A percentile compares a stretch with the other conserved stretches of the same genome.
These are phyloP conservation scores for Apiospora arundinis DNA, from an alignment of 2,329 filamentous ascomycete genomes.

Conservation along the genomic window DNA sequence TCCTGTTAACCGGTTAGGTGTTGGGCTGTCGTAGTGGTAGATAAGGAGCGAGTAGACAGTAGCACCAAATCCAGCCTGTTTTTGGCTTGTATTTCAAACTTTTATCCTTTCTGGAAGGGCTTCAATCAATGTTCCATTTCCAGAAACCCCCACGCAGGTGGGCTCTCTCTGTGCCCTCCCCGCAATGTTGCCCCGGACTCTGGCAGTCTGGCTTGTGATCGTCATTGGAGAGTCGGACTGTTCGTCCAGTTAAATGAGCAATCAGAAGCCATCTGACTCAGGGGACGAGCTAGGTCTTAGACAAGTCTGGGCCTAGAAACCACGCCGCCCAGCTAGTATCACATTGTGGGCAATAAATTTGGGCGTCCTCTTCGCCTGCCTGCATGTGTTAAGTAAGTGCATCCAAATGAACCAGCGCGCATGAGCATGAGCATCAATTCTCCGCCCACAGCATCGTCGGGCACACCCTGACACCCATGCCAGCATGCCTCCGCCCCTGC, in stretches of 20 bases:
- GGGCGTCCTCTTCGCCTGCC: not conserved
- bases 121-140: not conserved
- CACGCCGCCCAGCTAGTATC: not conserved
- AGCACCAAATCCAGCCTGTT: not conserved
- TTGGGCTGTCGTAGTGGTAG: not conserved
- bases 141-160: conserved; percentile 29
- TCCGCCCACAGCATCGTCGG: conserved; percentile 7
- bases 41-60: not conserved
- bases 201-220: conserved; percentile 34
- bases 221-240: conserved; percentile 24
- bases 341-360: not conserved
- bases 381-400: conserved; percentile 2
- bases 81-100: not conserved
- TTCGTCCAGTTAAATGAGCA: conserved; percentile 16
- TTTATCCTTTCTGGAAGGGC: conserved; percentile 9
- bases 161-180: conserved; percentile 26
- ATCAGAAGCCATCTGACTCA: conserved; percentile 13
- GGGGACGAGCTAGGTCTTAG: conserved; percentile 9
- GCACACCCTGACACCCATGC: not conserved
- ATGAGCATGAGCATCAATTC: not conserved
- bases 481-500: not conserved
- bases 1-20: not conserved
- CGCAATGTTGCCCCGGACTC: conserved; percentile 35
- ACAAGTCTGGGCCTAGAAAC: not conserved
- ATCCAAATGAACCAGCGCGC: not conserved